These are phyloP conservation scores for Globisporangium polare DNA, from an alignment of 352 stramenopile genomes.

Conservation along the genomic window DNA sequence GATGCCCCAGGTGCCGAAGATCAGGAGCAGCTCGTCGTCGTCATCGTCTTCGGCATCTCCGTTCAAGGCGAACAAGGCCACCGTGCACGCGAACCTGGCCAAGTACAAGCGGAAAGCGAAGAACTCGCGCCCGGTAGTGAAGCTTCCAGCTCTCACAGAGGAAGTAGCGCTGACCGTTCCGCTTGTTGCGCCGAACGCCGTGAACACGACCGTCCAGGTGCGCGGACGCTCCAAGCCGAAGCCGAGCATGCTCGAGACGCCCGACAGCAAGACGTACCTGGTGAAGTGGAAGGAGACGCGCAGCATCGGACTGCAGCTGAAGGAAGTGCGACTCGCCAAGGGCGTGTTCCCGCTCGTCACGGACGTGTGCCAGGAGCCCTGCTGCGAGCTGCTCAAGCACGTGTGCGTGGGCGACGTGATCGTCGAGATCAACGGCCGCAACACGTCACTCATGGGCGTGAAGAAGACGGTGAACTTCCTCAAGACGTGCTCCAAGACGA, in stretches of 20 bases:
- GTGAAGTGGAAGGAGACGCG: slow-evolving; percentile 88
- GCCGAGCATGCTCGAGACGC: slow-evolving; percentile 70
- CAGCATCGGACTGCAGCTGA: slow-evolving; percentile 83
- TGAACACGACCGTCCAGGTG: slow-evolving; percentile 84
- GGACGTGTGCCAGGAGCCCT: slow-evolving; percentile 80
- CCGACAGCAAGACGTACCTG: slow-evolving; percentile 79
- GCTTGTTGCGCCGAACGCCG: slow-evolving; percentile 67
- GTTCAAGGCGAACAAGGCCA: slow-evolving; percentile 35
- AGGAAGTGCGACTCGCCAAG: slow-evolving; percentile 74
- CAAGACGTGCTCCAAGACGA: slow-evolving; percentile 83
- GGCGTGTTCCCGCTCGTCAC: slow-evolving; percentile 78
- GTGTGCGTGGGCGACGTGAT: slow-evolving; percentile 84
- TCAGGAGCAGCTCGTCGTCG: slow-evolving; percentile 20
- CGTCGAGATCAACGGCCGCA: slow-evolving; percentile 86
- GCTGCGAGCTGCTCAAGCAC: slow-evolving; percentile 78
- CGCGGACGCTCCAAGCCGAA: slow-evolving; percentile 74
- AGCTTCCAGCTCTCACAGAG: slow-evolving; percentile 64
- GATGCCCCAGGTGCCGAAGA: slow-evolving; percentile 38
- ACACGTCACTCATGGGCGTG: slow-evolving; percentile 85
- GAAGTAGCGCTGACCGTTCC: slow-evolving; percentile 66
- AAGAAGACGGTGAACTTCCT: slow-evolving; percentile 89
- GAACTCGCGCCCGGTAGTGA: slow-evolving; percentile 49
- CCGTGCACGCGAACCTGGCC: slow-evolving; percentile 52
- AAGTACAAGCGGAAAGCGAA: slow-evolving; percentile 82
- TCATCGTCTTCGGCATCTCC: slow-evolving; percentile 8